Base-by-base conservation (phyloP, 768 basidiomycete species). In the Termitomyces sp. region DNA sequence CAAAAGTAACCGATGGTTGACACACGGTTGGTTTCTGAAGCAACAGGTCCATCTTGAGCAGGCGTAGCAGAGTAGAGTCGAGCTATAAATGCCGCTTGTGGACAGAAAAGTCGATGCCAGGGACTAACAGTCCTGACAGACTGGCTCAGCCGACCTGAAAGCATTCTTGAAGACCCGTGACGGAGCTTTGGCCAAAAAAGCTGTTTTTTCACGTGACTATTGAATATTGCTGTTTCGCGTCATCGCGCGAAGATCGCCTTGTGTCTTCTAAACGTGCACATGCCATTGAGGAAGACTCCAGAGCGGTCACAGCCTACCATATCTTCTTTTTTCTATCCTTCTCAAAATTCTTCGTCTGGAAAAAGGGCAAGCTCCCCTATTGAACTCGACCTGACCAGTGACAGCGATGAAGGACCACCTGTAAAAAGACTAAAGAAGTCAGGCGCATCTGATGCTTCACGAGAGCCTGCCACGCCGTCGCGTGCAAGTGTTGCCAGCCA, bases 21-120 rank as follows among this genome's bases (percentile, higher is more conserved):
- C 76, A 59, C 70, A 88, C 87, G 85, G 63, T 87, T 86, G 17
- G 85, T 87, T 59, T 83, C 83, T 1, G 86, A 82, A 39, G 77
- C 67, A 5, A 74, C 69, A 19, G 78, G 75, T 12, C 76, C 79
- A 54, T 81, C 80, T 32, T 61, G 67, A 37, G 66, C 49, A 30
- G 70, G 56, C 12, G 61, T 41, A n/a, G 67, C 65, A 27, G 70
- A 64, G 16, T 70, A 58, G 55, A 63, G 64, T 60, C 69, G 68
- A 28, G 30, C 39, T 11, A 35, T 17, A 8, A 55, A 40, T 1
- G 34, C 12, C 30, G 35, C 48, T 2, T 55, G 52, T 23, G 37
- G 35, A 28, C 53, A 52, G 35, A 34, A 52, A 37, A 56, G 49
- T 34, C 45, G 54, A 25, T 45, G 37, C 40, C 61, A 34, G 37